Base-by-base conservation (phyloP, 139 green algal species). In the Micromonas pusilla region DNA sequence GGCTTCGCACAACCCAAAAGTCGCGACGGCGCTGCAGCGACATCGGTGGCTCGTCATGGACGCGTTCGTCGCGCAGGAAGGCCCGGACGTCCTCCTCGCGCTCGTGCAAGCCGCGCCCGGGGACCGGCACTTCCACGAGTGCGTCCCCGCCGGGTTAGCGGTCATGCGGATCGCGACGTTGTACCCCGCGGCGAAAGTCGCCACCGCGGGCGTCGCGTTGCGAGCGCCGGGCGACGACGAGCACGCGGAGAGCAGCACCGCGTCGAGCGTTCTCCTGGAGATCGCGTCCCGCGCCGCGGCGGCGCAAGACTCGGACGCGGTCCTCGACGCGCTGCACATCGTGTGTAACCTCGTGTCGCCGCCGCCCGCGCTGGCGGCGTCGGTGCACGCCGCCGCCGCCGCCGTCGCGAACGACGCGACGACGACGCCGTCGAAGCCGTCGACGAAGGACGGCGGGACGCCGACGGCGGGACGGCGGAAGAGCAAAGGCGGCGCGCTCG, bases 141-240 rank as follows among this genome's bases (percentile, higher is more conserved):
- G 87, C 33, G 75, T 73, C 4, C 39, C 81, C 32, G 79, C 83
- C 57, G 79, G 80, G 2, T 80, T 93, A 16, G 81, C 87, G 28
- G 81, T 86, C 19, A 65, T 94, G 70, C 66, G 84, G 38, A 26
- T 92, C n/a, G 77, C 83, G 21, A 89, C 87, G 16, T 77, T 92
- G 67, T 66, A 82, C 21, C 89, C 87, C 9, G 45, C 64, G 33
- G 78, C 80, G n/a, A 57, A 71, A 31, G 45, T n/a, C 28, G 36
- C 57, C 2, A 53, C 74, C 37, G 65, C 75, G 23, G 32, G 3
- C 30, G 45, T 23, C 21, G 32, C 30, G 39, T 52, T 67, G 39
- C 31, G n/a, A 9, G 28, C 73, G 13, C 26, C 28, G 28, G 13
- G 6, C 21, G 3, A 34, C 30, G 45, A 16, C 21, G 26, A 66